A percentile compares a stretch with the other conserved stretches of the same genome.
These are phyloP conservation scores for Paraleonurus japonicus DNA, from an alignment of 257 asterid species.

Conservation along the genomic window DNA sequence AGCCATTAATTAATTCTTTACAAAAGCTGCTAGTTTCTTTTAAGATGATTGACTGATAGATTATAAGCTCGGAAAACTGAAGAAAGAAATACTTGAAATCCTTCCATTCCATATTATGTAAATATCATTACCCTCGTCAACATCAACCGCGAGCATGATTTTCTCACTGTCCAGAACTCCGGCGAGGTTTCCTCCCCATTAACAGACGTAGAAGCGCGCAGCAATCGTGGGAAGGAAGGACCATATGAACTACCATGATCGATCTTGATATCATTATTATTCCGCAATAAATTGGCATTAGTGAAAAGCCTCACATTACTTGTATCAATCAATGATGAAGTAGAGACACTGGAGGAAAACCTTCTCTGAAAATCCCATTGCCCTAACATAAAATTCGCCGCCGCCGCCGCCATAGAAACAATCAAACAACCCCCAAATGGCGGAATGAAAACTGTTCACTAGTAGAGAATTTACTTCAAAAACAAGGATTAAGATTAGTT, in stretches of 20 bases:
- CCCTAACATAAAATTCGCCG: constrained; percentile 37
- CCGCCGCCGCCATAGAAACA: constrained; percentile 60
- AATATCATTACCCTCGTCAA: constrained; percentile 70
- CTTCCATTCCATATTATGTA: not conserved
- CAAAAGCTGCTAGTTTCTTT: not conserved
- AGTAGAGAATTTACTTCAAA: no score
- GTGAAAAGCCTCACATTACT: constrained; percentile 26
- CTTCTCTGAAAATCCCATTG: constrained; percentile 40
- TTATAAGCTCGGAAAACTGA: constrained; percentile 1
- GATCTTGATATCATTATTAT: constrained; percentile 9
- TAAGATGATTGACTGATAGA: not conserved
- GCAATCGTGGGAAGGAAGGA: constrained; percentile 36
- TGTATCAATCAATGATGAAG: constrained; percentile 23
- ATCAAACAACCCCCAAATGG: constrained; percentile 28
- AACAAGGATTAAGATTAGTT: no score
- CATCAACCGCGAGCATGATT: constrained; percentile 75
- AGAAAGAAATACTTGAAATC: not conserved
- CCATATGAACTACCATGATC: constrained; percentile 32
- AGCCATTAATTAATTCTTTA: constrained; percentile 16
- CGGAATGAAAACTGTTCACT: constrained; percentile 25
- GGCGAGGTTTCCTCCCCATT: constrained; percentile 40
- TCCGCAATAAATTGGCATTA: constrained; percentile 27
- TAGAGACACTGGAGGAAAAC: constrained; percentile 28
- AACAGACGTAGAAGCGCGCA: constrained; percentile 35
- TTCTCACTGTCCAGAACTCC: constrained; percentile 38